Percentiles rank a stretch among this genome's conserved stretches.
These are phyloP conservation scores for Trametes cubensis DNA, from an alignment of 768 basidiomycete species.

Conservation along the genomic window DNA sequence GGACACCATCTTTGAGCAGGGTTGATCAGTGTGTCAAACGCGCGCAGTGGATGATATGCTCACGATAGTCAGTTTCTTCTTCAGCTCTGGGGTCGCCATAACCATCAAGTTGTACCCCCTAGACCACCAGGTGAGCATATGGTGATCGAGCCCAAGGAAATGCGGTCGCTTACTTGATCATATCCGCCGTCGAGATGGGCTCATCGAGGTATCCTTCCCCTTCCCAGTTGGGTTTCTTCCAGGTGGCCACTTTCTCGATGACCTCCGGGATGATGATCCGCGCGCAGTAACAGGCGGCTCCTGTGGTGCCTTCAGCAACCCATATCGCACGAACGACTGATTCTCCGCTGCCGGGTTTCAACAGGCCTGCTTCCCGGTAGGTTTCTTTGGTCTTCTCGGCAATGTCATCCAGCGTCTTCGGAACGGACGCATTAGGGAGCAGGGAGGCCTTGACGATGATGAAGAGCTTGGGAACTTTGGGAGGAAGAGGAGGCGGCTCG, in stretches of 20 bases:
- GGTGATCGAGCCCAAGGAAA: too few relatives aligned
- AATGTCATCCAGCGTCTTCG: slow-evolving; percentile 9
- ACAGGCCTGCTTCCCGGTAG: neutral
- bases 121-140: too few relatives aligned
- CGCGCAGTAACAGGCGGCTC: slow-evolving; percentile 14
- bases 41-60: neutral
- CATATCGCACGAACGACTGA: slow-evolving; percentile 8
- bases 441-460: slow-evolving; percentile 12
- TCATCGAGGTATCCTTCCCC: neutral
- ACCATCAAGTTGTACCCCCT: slow-evolving; percentile 12
- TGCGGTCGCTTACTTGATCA: slow-evolving; percentile 4
- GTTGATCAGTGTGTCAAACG: neutral
- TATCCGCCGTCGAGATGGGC: neutral
- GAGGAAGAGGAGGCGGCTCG: slow-evolving; percentile 14
- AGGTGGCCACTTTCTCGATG: slow-evolving; percentile 2
- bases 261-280: slow-evolving; percentile 14
- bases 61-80: slow-evolving; percentile 18
- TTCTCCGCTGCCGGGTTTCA: slow-evolving; percentile 6
- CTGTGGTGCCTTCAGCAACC: neutral
- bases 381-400: neutral
- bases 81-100: slow-evolving; percentile 5
- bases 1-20: neutral
- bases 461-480: slow-evolving; percentile 21
- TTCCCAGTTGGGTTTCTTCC: slow-evolving; percentile 3
- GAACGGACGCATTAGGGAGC: slow-evolving; percentile 9